Percentiles rank a stretch among this genome's conserved stretches.
Evolutionary conservation across 2,329 filamentous ascomycete species (phyloP).

Genomic region (Zasmidium cellare): DNA sequence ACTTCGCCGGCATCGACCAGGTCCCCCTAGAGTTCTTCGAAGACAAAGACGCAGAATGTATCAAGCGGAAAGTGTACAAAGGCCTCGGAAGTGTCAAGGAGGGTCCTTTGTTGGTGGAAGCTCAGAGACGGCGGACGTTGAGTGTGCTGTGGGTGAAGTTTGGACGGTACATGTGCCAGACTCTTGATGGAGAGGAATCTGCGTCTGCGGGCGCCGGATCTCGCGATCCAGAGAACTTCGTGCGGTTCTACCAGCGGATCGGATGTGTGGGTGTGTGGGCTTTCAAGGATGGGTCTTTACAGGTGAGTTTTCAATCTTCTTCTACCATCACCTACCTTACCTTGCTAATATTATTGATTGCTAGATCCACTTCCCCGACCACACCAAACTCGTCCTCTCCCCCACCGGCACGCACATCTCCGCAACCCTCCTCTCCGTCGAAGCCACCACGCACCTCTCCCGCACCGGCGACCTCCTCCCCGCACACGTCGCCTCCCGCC

Average conservation of each 20-base stretch:
- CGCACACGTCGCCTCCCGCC: slow-evolving; percentile 67
- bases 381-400: slow-evolving; percentile 80
- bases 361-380: slow-evolving; percentile 83
- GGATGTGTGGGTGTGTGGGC: slow-evolving; percentile 81
- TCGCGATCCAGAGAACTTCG: slow-evolving; percentile 53
- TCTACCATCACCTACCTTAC: background rate
- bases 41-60: slow-evolving; percentile 64
- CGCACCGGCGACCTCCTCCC: slow-evolving; percentile 63
- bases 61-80: slow-evolving; percentile 60
- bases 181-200: slow-evolving; percentile 42
- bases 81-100: slow-evolving; percentile 35
- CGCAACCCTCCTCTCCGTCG: slow-evolving; percentile 73
- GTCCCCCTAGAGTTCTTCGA: slow-evolving; percentile 70
- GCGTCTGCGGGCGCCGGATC: background rate
- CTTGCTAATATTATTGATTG: slow-evolving; percentile 12
- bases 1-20: slow-evolving; percentile 58
- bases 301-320: slow-evolving; percentile 53
- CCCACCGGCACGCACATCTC: slow-evolving; percentile 73
- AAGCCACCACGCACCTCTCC: slow-evolving; percentile 66
- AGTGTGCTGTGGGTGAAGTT: slow-evolving; percentile 67
- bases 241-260: slow-evolving; percentile 79
- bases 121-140: slow-evolving; percentile 54
- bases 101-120: slow-evolving; percentile 30
- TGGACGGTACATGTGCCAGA: slow-evolving; percentile 65
- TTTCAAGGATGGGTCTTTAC: slow-evolving; percentile 76